Base-by-base conservation (phyloP, 129 eudicot species). In the Centaurea solstitialis region DNA sequence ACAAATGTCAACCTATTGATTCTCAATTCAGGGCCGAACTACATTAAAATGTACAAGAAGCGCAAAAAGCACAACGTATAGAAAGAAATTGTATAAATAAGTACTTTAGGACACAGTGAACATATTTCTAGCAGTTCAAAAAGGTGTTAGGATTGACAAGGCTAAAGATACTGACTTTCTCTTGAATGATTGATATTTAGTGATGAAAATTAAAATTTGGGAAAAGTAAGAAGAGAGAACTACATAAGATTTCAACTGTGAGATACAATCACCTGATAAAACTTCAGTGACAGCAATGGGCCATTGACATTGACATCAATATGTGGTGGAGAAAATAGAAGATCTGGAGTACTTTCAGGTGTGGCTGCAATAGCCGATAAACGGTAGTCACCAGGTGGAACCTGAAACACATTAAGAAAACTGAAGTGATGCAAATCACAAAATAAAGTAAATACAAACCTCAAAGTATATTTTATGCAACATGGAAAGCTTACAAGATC, bases 381-480 rank as follows among this genome's bases (percentile, higher is more conserved):
- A 41, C 98, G 97, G 80, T 95, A 95, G 68, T 93, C 99, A 68
- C 99, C 99, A 30, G 97, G 97, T 72, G 91, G 94, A 81, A 95
- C 99, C 99, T 95, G 91, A 72, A 78, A 47, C 68, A 74, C 12
- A 79, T 28, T 20, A 73, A 81, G 15, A 9, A 57, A 41, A 67
- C 45, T 20, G 7, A 50, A 17, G 33, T 70, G 61, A 83, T 71
- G 81, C 77, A 72, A 70, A 76, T 78, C 37, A 76, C 40, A 33
- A 7, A 28, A 21, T 41, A 22, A 26, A 83, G 72, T 37, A 80
- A 24, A 73, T 41, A 23, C 9, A 20, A 22, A 15, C 23, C 26
- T 23, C 21, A 5, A 24, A 74, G 4, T 18, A 74, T 18, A 37
- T 10, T 10, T 73, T 20, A 22, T 21, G 28, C 28, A 22, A 10